Conservation (phyloP, 139 green algal genomes). For the Chlorella ohadii region DNA sequence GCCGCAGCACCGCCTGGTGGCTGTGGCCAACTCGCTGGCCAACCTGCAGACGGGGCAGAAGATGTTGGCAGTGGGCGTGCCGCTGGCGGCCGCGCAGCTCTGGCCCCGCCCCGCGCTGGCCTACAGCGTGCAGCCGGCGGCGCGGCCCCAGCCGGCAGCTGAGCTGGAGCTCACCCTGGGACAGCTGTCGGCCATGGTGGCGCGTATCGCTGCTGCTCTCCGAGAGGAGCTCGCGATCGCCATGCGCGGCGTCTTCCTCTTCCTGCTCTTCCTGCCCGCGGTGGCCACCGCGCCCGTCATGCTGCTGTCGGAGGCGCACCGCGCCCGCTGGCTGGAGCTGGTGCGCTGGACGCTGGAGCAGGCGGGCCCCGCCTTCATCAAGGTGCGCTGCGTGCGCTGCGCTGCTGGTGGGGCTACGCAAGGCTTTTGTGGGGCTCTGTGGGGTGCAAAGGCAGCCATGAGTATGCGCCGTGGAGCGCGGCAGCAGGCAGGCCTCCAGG, state of each 20-base stretch:
- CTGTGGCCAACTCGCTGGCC: constrained; percentile 45
- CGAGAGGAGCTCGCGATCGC: constrained; percentile 4
- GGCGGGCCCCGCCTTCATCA: constrained; percentile 86
- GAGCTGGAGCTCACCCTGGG: constrained; percentile 6
- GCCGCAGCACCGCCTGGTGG: constrained; percentile 42
- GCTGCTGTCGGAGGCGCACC: constrained; percentile 32
- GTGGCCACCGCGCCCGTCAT: constrained; percentile 55
- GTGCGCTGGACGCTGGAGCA: constrained; percentile 82
- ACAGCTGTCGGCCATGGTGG: constrained; percentile 4
- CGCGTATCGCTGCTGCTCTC: neutral
- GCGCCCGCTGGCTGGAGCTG: constrained; percentile 71
- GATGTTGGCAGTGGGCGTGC: constrained; percentile 38
- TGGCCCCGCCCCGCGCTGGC: constrained; percentile 15
- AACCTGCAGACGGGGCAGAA: constrained; percentile 25
- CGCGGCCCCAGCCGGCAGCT: neutral
- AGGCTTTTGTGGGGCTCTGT: too few species aligned
- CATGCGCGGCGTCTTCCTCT: constrained; percentile 60
- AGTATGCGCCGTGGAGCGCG: too few species aligned
- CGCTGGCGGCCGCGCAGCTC: constrained; percentile 40
- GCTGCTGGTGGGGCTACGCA: too few species aligned
- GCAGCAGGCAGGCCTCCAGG: too few species aligned
- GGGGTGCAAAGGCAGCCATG: too few species aligned
- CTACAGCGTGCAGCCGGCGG: constrained; percentile 1
- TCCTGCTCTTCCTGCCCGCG: constrained; percentile 71
- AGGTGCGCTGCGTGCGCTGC: constrained; percentile 28